phyloP scores from a whole-genome alignment of 2,329 filamentous ascomycete genomes.

The Paradendryphiella salina region DNA sequence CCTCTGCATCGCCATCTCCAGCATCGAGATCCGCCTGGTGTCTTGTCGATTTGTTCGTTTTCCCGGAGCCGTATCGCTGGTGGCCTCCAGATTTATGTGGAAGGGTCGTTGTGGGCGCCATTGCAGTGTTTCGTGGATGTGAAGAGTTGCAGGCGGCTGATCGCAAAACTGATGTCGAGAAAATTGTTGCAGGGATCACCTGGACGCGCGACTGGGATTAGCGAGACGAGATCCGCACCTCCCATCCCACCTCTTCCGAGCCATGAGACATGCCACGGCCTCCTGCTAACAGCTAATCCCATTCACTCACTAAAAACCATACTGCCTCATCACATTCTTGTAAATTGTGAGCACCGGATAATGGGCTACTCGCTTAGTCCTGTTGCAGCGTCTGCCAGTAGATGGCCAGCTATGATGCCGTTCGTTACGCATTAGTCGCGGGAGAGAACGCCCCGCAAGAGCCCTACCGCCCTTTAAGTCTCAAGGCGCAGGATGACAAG shows the following conservation, averaged over 20 bases:
- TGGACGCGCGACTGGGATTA: conserved; percentile 17
- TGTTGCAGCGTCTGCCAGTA: neutral
- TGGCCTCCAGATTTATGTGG: conserved; percentile 28
- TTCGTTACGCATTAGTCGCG: neutral
- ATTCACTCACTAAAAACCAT: no score
- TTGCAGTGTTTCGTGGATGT: conserved; percentile 22
- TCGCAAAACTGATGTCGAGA: conserved; percentile 33
- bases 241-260: neutral
- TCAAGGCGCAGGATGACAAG: neutral
- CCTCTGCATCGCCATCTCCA: conserved; percentile 30
- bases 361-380: neutral
- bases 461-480: no score
- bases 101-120: conserved; percentile 35
- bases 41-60: conserved; percentile 13
- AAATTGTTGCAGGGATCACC: conserved; percentile 43
- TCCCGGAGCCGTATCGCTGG: conserved; percentile 27
- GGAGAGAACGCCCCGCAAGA: neutral
- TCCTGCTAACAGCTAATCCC: neutral
- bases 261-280: neutral
- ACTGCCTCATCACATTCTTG: no score
- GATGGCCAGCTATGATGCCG: neutral
- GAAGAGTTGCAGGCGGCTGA: conserved; percentile 15
- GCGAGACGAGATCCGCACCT: conserved; percentile 22
- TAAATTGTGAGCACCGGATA: no score
- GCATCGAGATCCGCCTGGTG: conserved; percentile 25